Base-by-base conservation (phyloP, 352 stramenopile genomes). In the Elongisporangium undulatum region DNA sequence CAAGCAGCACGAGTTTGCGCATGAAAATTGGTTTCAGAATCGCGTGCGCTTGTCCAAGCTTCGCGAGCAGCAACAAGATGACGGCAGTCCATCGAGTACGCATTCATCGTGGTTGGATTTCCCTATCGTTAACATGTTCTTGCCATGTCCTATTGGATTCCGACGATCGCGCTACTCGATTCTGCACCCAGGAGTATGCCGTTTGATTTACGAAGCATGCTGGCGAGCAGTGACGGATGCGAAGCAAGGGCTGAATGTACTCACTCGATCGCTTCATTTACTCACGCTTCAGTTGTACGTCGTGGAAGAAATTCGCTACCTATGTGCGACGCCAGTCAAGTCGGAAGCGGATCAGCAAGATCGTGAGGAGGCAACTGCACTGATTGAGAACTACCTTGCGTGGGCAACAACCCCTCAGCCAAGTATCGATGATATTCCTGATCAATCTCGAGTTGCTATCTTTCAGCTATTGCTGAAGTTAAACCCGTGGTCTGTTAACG, bases 11-110 rank as follows among this genome's bases (percentile, higher is more conserved):
- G 86, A 95, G 59, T 84, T 83, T 50, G 86, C 88, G 10, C 86
- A 93, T 61, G 82, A 95, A 58, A 94, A 95, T 26, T 94, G 86
- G 78, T 92, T 93, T 52, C 85, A 92, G 48, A 70, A 92, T 15
- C 86, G 88, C 2, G 55, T 87, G 24, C 73, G 80, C 12, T 72
- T 62, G n/a, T 92, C 83, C 3, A 91, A 92, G 49, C 72, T 76
- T 45, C 68, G 79, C 48, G 76, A 90, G 55, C 77, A 87, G 56
- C 77, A 91, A 45, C 70, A 87, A 63, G 81, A 76, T 29, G 72
- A 83, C 48, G 72, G 61, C 17, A 82, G 66, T 48, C 68, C 70
- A 13, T 79, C 88, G 56, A 74, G 78, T n/a, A 93, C 79, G 3
- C 79, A 87, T 49, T 87, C 79, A 17, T 86, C 82, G 19, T 93